Base-by-base conservation (phyloP, 345 rosid species). In the Clausena lansium region DNA sequence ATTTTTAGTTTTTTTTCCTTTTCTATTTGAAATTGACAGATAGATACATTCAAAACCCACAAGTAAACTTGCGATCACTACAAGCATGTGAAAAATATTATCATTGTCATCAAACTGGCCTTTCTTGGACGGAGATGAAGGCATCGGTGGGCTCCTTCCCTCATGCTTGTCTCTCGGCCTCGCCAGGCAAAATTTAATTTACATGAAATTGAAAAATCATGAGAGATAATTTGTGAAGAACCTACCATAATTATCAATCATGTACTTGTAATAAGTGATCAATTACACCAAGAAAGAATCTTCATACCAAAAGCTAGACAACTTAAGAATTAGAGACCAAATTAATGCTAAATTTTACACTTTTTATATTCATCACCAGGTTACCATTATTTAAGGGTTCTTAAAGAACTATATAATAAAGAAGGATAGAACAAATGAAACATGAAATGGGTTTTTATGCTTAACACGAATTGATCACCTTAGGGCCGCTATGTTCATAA, bases 401-500 rank as follows among this genome's bases (percentile, higher is more conserved):
- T 45, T 24, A 10, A 30, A 39, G 22, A 70, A 15, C 38, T 30
- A 9, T 67, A 8, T 22, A 22, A 67, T 7, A 39, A 67, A 41
- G n/a, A 39, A 4, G 5, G 9, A 24, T 24, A 25, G 4, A 8
- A 28, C 2, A 47, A 50, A n/a, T 3, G 17, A 55, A 55, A 55
- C 45, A 32, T 11, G 28, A 33, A 55, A 71, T 7, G 6, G 64
- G 45, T 30, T 72, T n/a, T 24, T 41, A 58, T 52, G 36, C 41
- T 52, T 28, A 1, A 69, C 58, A 45, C 17, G 11, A 20, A 71
- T 30, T 32, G 19, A 52, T 54, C 28, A 60, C 98, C 98, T 93
- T 93, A 70, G 97, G 94, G 27, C 98, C 98, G 9, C 98, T 98
- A 25, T 83, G 87, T 85, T 95, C 92, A 81, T 91, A 88, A 83